phyloP scores from a whole-genome alignment of 2,329 filamentous ascomycete genomes.

The Ilyonectria destructans region DNA sequence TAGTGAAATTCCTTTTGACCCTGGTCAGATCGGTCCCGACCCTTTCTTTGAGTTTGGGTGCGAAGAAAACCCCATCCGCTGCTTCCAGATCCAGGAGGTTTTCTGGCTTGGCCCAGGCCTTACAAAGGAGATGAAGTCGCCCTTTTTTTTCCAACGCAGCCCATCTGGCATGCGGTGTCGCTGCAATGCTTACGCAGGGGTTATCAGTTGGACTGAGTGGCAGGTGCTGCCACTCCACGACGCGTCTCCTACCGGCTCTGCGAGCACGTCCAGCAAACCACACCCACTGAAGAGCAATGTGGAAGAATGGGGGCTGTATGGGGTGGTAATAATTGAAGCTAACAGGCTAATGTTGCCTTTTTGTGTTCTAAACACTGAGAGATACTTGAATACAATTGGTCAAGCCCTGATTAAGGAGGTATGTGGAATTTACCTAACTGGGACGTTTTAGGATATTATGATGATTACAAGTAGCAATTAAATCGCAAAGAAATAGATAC shows the following conservation, averaged over 20 bases:
- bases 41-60: slow-evolving; percentile 57
- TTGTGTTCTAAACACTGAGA: slow-evolving; percentile 44
- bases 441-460: neutral
- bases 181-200: slow-evolving; percentile 59
- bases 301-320: slow-evolving; percentile 51
- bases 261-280: slow-evolving; percentile 42
- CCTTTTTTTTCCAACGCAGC: slow-evolving; percentile 61
- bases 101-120: slow-evolving; percentile 58
- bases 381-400: slow-evolving; percentile 26
- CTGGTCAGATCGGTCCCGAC: slow-evolving; percentile 55
- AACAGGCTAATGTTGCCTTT: slow-evolving; percentile 54
- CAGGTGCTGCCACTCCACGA: slow-evolving; percentile 41
- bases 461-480: neutral
- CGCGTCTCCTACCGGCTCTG: neutral
- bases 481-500: neutral
- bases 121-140: slow-evolving; percentile 58
- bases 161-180: slow-evolving; percentile 59
- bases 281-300: slow-evolving; percentile 25
- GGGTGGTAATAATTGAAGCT: slow-evolving; percentile 50
- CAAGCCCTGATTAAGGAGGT: slow-evolving; percentile 35
- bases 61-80: slow-evolving; percentile 53
- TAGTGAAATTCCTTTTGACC: slow-evolving; percentile 50
- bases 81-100: slow-evolving; percentile 50
- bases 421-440: slow-evolving; percentile 22
- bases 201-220: slow-evolving; percentile 60